Conservation (phyloP, 202 grass and related monocot genomes). For the Panicum virgatum region DNA sequence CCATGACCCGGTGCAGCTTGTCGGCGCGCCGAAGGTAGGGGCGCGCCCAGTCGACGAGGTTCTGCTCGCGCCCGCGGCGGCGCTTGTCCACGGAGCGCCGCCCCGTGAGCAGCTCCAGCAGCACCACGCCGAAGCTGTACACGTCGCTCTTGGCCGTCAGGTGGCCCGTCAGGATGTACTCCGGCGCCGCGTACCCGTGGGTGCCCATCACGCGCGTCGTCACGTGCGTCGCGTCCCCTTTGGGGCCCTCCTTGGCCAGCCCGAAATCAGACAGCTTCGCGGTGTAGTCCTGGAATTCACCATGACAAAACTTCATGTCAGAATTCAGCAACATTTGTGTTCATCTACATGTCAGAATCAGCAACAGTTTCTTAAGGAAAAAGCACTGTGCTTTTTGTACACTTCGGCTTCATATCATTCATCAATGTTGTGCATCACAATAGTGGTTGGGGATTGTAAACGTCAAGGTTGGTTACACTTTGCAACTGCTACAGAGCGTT, state of each 20-base stretch:
- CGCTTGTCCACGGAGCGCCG: conserved; percentile 60
- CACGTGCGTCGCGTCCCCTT: conserved; percentile 62
- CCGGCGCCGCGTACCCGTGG: conserved; percentile 73
- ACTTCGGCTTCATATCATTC: no score
- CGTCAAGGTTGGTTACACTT: not conserved
- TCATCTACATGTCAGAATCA: not conserved
- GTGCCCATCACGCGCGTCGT: conserved; percentile 85
- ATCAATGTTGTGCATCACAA: not conserved
- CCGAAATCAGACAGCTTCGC: conserved; percentile 85
- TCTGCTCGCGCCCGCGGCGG: conserved; percentile 55
- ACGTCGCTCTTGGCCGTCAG: conserved; percentile 75
- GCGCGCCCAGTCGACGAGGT: conserved; percentile 72
- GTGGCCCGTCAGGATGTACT: conserved; percentile 89
- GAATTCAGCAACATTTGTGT: not conserved
- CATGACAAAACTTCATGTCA: not conserved
- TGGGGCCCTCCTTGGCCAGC: conserved; percentile 63
- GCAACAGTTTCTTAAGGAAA: not conserved
- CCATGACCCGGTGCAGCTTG: conserved; percentile 70
- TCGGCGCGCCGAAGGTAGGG: conserved; percentile 68
- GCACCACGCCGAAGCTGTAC: conserved; percentile 71
- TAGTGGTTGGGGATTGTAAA: not conserved
- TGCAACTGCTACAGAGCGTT: not conserved
- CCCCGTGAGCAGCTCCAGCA: conserved; percentile 69
- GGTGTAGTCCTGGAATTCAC: conserved; percentile 56
- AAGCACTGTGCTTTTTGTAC: not conserved